Evolutionary conservation across 257 asterid genomes (phyloP).

Genomic region (Solanum lycopersicoides): DNA sequence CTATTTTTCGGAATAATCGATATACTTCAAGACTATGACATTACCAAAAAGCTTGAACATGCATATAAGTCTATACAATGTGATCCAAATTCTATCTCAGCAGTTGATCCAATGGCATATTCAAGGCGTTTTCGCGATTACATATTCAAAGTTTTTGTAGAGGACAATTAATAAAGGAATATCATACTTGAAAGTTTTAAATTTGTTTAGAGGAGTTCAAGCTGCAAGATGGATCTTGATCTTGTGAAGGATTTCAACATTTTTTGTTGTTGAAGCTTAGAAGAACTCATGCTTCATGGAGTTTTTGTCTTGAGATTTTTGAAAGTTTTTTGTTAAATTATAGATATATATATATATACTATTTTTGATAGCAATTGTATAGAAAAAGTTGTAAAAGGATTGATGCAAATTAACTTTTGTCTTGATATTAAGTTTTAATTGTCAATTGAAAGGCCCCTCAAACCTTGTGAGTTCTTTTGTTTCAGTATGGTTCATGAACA

Average conservation of each 20-base stretch:
- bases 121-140: conserved; percentile 34
- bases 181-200: not conserved
- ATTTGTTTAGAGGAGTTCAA: not conserved
- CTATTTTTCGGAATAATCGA: conserved; percentile 25
- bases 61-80: conserved; percentile 31
- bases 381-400: not conserved
- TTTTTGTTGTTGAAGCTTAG: not conserved
- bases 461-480: not conserved
- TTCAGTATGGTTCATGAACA: not conserved
- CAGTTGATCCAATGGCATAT: conserved; percentile 28
- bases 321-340: not conserved
- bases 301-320: not conserved
- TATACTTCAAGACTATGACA: conserved; percentile 31
- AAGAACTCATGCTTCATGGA: not conserved
- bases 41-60: conserved; percentile 33
- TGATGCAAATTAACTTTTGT: not conserved
- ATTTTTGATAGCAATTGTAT: not conserved
- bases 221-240: not conserved
- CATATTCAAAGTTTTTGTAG: conserved; percentile 25
- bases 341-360: not conserved
- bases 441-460: not conserved
- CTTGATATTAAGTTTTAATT: not conserved
- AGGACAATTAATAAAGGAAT: not conserved
- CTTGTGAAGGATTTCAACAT: not conserved
- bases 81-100: conserved; percentile 33